Conservation (phyloP, 176 grass and related monocot species). For the Avena atlantica region DNA sequence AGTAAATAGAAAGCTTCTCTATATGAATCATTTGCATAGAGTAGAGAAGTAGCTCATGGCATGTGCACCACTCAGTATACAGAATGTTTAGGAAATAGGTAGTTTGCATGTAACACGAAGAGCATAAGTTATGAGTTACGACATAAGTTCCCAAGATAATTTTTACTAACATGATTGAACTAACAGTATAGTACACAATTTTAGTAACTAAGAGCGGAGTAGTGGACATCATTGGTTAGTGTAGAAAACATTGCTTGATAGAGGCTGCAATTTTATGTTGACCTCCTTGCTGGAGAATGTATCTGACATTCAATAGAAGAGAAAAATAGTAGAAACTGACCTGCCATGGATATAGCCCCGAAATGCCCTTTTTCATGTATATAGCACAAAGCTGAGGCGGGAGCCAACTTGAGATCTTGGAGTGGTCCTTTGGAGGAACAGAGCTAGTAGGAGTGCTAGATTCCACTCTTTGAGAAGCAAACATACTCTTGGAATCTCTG, state of each 20-base stretch:
- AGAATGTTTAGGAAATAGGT: slow-evolving; percentile 14
- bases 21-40: slow-evolving; percentile 12
- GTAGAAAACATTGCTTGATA: slow-evolving; percentile 28
- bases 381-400: slow-evolving; percentile 76
- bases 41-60: slow-evolving; percentile 7
- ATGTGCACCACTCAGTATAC: neutral
- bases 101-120: slow-evolving; percentile 21
- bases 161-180: slow-evolving; percentile 19
- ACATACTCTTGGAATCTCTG: slow-evolving; percentile 43
- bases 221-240: neutral
- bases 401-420: slow-evolving; percentile 86
- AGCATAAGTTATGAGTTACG: neutral
- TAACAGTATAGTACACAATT: slow-evolving; percentile 9
- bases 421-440: slow-evolving; percentile 61
- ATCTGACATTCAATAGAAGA: slow-evolving; percentile 7
- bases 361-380: slow-evolving; percentile 88
- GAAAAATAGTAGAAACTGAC: slow-evolving; percentile 47
- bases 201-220: slow-evolving; percentile 19
- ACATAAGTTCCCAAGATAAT: neutral
- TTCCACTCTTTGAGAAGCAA: slow-evolving; percentile 50
- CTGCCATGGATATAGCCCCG: slow-evolving; percentile 94
- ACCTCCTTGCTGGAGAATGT: neutral
- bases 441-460: slow-evolving; percentile 65
- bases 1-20: neutral
- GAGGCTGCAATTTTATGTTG: slow-evolving; percentile 17